phyloP scores from a whole-genome alignment of 306 rosid genomes.

The Betula pendula region DNA sequence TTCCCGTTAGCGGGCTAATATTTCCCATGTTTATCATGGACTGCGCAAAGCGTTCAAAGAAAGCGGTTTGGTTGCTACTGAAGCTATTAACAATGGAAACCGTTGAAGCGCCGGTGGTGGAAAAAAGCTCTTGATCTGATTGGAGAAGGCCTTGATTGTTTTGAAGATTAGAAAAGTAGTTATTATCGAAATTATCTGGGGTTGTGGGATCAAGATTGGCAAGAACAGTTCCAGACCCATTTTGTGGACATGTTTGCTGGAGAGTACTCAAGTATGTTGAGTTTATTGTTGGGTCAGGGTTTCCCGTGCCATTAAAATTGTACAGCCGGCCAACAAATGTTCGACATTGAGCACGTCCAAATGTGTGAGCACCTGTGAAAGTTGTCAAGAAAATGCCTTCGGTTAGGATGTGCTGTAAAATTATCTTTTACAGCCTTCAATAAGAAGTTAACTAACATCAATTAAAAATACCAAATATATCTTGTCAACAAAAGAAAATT shows the following conservation, averaged over 20 bases:
- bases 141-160: conserved; percentile 51
- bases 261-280: conserved; percentile 50
- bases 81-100: conserved; percentile 55
- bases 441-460: too few species aligned
- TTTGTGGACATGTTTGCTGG: conserved; percentile 58
- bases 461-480: too few species aligned
- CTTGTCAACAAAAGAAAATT: too few species aligned
- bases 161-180: conserved; percentile 49
- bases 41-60: conserved; percentile 53
- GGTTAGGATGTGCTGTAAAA: too few species aligned
- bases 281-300: conserved; percentile 61
- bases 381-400: too few species aligned
- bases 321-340: conserved; percentile 46
- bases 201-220: conserved; percentile 51
- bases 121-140: conserved; percentile 58
- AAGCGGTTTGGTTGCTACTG: conserved; percentile 49
- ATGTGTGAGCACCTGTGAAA: conserved; percentile 65
- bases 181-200: conserved; percentile 52
- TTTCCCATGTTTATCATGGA: conserved; percentile 82
- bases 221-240: conserved; percentile 38
- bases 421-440: too few species aligned
- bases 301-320: conserved; percentile 47
- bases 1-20: conserved; percentile 55
- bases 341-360: conserved; percentile 67
- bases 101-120: conserved; percentile 46